These are phyloP conservation scores for Funneliformis caledonium DNA, from an alignment of 371 early-diverging fungal species.

Conservation along the genomic window DNA sequence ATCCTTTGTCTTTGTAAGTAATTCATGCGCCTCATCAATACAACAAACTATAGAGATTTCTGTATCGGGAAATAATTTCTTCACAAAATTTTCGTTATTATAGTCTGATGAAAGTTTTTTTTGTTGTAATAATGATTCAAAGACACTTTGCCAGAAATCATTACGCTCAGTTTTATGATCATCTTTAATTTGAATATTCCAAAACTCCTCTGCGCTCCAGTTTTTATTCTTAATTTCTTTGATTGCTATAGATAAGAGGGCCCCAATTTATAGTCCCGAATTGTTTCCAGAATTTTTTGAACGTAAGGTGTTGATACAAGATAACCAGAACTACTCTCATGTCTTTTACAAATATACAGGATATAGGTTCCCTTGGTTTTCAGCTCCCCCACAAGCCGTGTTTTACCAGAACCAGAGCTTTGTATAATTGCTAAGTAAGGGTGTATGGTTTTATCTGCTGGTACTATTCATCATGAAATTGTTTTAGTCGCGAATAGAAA, in stretches of 20 bases:
- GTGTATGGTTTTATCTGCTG: constrained; percentile 2
- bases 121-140: neutral
- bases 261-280: neutral
- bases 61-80: neutral
- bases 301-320: neutral
- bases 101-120: too few species aligned
- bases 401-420: neutral
- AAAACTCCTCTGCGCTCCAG: constrained; percentile 2
- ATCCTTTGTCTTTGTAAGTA: neutral
- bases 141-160: neutral
- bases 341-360: constrained; percentile 4
- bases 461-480: neutral
- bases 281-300: neutral
- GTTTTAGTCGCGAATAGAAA: neutral
- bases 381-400: neutral
- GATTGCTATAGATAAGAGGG: neutral
- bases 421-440: neutral
- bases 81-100: too few species aligned
- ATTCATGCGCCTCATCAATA: constrained; percentile 15
- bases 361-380: neutral
- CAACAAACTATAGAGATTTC: constrained; percentile 4
- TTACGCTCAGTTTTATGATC: neutral
- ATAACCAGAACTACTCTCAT: neutral
- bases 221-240: neutral
- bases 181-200: neutral